phyloP scores from a whole-genome alignment of 169 alveolate genomes.

The Eimeria maxima region DNA sequence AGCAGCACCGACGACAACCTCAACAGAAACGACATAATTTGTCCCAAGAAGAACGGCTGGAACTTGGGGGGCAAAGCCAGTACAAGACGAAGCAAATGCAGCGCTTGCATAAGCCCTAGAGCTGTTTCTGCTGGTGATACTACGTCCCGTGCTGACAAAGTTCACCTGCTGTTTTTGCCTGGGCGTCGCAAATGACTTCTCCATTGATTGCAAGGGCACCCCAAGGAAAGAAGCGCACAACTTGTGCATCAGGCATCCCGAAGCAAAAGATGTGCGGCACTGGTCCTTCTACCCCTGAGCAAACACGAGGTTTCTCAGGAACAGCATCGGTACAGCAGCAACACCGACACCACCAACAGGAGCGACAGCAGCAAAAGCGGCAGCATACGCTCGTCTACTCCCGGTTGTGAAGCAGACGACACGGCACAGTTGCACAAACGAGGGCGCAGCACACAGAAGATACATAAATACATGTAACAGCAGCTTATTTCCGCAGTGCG shows the following conservation, averaged over 20 bases:
- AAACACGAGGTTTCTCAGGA: background rate
- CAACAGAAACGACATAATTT: background rate
- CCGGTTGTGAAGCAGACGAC: too few species aligned
- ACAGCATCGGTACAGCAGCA: slow-evolving; percentile 13
- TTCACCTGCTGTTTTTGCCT: slow-evolving; percentile 13
- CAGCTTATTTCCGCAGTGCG: background rate
- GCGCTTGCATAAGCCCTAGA: background rate
- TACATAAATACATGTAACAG: background rate
- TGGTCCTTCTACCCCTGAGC: slow-evolving; percentile 80
- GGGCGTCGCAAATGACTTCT: slow-evolving; percentile 63
- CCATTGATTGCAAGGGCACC: slow-evolving; percentile 76
- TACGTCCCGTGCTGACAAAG: background rate
- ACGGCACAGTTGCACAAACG: background rate
- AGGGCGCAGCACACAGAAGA: background rate
- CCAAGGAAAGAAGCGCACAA: slow-evolving; percentile 81
- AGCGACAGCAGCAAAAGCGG: background rate
- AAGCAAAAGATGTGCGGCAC: slow-evolving; percentile 76
- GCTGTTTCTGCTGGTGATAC: background rate
- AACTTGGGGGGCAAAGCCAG: background rate
- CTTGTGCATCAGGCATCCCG: slow-evolving; percentile 71
- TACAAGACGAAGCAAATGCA: background rate
- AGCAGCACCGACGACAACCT: background rate
- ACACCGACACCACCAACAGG: background rate
- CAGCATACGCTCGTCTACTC: background rate
- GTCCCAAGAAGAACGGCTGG: background rate